Evolutionary conservation across 805 yeast species (phyloP), one percentile per base, ranked within the genome.

Genomic region (Nadsonia fulvescens): DNA sequence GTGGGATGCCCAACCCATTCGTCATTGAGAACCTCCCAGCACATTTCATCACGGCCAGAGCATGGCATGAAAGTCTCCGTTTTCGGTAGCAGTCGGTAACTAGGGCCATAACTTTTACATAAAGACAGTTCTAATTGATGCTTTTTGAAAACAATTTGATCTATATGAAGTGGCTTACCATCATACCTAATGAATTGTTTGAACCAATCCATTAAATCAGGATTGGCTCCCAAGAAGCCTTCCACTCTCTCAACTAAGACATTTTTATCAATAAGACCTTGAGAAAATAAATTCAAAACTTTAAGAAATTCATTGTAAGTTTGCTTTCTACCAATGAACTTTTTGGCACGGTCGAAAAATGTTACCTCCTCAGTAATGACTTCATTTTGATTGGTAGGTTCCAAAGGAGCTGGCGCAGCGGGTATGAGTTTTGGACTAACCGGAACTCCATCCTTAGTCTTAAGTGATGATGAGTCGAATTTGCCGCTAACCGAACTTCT

Each of bases 1-100:
- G 93, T 91, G 12, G 99, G 99, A 51, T 89, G 96, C 5, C 95
- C 94, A 18, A 89, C 96, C 95, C 96, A 89, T 51, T 86, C 96
- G 49, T 89, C 98, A 50, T 89, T 89, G 40, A 89, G 62, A 9
- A 89, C 94, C 44, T 86, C 95, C 95, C 95, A 86, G 48, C 98
- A 89, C 83, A 89, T 77, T 41, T 86, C 96, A 51, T 89, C 99
- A 42, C 99, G 70, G 10, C 98, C 98, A 6, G 93, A 77, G 42
- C 96, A 86, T 12, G 96, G 95, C 93, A 82, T 82, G 43, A 69
- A 77, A 0, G 93, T 79, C 47, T 86, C 96, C 1, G 89, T 68
- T 42, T 83, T 83, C 14, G 98, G 98, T 29, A 86, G 60, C 42
- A 77, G 68, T 43, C 95, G 69, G 50, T 89, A 89, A 22, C 93